Percentiles rank a stretch among this genome's conserved stretches.
These are phyloP conservation scores for Pyrenophora teres DNA, from an alignment of 2,329 filamentous ascomycete genomes.

Conservation along the genomic window DNA sequence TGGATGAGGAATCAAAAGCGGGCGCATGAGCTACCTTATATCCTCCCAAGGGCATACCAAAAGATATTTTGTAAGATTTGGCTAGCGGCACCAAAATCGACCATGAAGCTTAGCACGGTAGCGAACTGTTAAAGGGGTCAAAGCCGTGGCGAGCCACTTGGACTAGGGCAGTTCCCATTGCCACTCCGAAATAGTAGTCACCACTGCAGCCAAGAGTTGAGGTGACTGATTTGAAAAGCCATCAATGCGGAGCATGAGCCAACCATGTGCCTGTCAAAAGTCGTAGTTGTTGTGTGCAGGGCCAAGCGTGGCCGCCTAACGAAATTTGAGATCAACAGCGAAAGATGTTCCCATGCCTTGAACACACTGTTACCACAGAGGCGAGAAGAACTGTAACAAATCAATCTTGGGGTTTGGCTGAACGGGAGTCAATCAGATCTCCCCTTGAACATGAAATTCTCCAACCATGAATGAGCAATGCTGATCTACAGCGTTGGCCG, in stretches of 20 bases:
- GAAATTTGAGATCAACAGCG: background rate
- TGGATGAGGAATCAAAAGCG: background rate
- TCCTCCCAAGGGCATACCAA: background rate
- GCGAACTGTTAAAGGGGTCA: background rate
- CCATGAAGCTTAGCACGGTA: background rate
- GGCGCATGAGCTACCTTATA: conserved; percentile 7
- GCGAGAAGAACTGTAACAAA: background rate
- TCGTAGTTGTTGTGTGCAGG: background rate
- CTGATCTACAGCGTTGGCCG: too few relatives aligned
- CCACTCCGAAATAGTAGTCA: conserved; percentile 1
- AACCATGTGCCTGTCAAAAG: conserved; percentile 1
- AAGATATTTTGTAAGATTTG: background rate
- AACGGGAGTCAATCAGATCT: background rate
- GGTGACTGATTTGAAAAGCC: background rate
- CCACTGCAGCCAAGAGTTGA: conserved; percentile 1
- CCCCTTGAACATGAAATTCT: too few relatives aligned
- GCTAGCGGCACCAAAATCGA: background rate
- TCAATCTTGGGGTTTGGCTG: background rate
- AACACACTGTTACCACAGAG: background rate
- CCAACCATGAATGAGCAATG: too few relatives aligned
- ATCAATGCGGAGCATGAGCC: background rate
- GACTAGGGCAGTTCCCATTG: background rate
- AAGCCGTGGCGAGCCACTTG: conserved; percentile 1
- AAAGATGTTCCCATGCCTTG: background rate
- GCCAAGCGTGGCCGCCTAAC: background rate